A percentile compares a stretch with the other conserved stretches of the same genome.
Evolutionary conservation across 768 basidiomycete genomes (phyloP).

Genomic region (Rubroboletus satanas): DNA sequence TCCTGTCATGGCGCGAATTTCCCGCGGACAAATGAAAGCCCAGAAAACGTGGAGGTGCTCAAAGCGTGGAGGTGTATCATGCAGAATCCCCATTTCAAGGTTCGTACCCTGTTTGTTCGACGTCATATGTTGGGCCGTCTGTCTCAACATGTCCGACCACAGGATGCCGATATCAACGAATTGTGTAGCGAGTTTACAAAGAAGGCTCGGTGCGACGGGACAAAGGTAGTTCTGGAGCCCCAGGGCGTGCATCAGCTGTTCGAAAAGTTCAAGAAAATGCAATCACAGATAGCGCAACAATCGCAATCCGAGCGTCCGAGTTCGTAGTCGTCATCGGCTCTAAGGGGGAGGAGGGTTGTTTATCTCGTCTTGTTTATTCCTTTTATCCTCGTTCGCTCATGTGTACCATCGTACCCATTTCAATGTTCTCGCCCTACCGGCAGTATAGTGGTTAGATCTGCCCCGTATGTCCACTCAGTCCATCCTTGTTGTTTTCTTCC

Average conservation of each 20-base stretch:
- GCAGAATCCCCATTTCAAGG: slow-evolving; percentile 72
- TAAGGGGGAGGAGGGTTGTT: background rate
- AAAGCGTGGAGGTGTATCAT: slow-evolving; percentile 78
- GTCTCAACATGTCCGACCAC: slow-evolving; percentile 2
- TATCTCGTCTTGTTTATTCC: slow-evolving; percentile 16
- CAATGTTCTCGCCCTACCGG: background rate
- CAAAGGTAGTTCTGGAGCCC: slow-evolving; percentile 71
- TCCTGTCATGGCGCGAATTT: slow-evolving; percentile 65
- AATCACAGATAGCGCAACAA: slow-evolving; percentile 11
- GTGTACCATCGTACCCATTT: slow-evolving; percentile 14
- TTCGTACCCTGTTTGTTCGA: slow-evolving; percentile 33
- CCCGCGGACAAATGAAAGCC: slow-evolving; percentile 64
- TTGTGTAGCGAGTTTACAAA: slow-evolving; percentile 74
- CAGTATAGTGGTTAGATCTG: background rate
- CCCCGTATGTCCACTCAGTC: background rate
- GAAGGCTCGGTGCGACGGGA: slow-evolving; percentile 83
- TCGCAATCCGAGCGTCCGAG: slow-evolving; percentile 8
- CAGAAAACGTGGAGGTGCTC: slow-evolving; percentile 72
- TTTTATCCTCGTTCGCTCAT: slow-evolving; percentile 12
- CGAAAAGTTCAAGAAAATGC: slow-evolving; percentile 36
- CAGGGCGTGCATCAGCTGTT: slow-evolving; percentile 42
- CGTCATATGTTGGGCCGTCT: background rate
- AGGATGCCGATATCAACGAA: slow-evolving; percentile 77
- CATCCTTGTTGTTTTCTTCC: too few species aligned
- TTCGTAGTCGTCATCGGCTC: slow-evolving; percentile 4